Evolutionary conservation across 2,329 filamentous ascomycete species (phyloP).

Genomic region (Botrytis tulipae): DNA sequence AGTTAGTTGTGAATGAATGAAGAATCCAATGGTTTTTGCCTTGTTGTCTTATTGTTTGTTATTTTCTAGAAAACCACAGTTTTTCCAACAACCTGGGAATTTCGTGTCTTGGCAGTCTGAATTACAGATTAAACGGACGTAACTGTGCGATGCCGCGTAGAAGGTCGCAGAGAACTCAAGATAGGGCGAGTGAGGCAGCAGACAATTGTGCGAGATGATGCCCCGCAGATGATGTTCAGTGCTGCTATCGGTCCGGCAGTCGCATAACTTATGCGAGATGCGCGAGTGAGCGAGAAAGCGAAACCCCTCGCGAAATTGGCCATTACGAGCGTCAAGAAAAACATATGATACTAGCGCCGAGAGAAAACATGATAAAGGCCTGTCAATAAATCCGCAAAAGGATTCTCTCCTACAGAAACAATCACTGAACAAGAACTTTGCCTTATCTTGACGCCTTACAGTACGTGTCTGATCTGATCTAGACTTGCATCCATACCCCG

Average conservation of each 20-base stretch:
- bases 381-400: slow-evolving; percentile 2
- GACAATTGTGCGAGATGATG: slow-evolving; percentile 9
- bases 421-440: slow-evolving; percentile 10
- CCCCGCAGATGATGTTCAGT: slow-evolving; percentile 6
- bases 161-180: slow-evolving; percentile 9
- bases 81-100: no score
- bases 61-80: no score
- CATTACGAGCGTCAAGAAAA: slow-evolving; percentile 8
- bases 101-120: slow-evolving; percentile 5
- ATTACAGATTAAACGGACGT: slow-evolving; percentile 7
- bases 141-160: slow-evolving; percentile 5
- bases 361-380: slow-evolving; percentile 6
- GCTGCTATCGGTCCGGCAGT: slow-evolving; percentile 6
- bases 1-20: no score
- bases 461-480: slow-evolving; percentile 10
- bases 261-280: slow-evolving; percentile 10
- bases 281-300: slow-evolving; percentile 3
- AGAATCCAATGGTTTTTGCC: no score
- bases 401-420: slow-evolving; percentile 11
- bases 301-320: slow-evolving; percentile 6
- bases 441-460: slow-evolving; percentile 2
- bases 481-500: slow-evolving; percentile 6
- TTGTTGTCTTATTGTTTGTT: no score
- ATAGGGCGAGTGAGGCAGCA: slow-evolving; percentile 7
- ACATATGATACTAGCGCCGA: slow-evolving; percentile 7